Base-by-base conservation (phyloP, 2,329 filamentous ascomycete genomes). In the Myriosclerotinia duriaeana region DNA sequence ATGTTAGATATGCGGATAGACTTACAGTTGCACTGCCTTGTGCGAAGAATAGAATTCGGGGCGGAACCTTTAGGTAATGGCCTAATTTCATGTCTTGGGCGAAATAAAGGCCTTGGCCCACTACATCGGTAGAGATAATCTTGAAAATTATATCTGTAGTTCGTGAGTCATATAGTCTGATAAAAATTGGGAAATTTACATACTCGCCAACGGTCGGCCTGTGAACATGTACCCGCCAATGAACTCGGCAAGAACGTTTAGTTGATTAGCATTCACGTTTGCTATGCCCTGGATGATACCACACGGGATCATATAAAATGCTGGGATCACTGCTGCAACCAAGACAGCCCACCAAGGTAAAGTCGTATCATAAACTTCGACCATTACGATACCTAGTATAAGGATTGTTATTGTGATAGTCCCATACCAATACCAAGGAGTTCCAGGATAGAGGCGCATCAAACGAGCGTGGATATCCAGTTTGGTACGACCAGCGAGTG, bases 121-220 rank as follows among this genome's bases (percentile, higher is more conserved):
- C 78, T 56, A 79, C 78, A 66, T 80, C 79, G 2, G 76, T 78
- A 4, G 78, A 79, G 5, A 81, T 71, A 69, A 87, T 89, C 77
- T 91, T 91, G 80, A 91, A 91, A 79, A 91, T 84, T 87, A 92
- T 92, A 83, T 90, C 88, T 63, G 87, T 87, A 69, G 17, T 91
- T 80, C 88, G 88, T 6, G 82, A 83, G 36, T 88, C 12, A 26
- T 3, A 44, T 12, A 5, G 40, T 20, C 15, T 53, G 11, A 15
- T 22, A 61, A 0, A 8, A 46, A 53, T 14, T 20, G 17, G 88
- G 30, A 42, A 38, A 59, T 88, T 83, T 81, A 91, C 40, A 54
- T 63, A 50, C 50, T 62, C 22, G 67, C 87, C 67, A 92, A 80
- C 1, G 89, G 89, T 5, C 83, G 83, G 15, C 89, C 89, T 15